Evolutionary conservation across 2,329 filamentous ascomycete species (phyloP).

Genomic region (Coleophoma crateriformis): DNA sequence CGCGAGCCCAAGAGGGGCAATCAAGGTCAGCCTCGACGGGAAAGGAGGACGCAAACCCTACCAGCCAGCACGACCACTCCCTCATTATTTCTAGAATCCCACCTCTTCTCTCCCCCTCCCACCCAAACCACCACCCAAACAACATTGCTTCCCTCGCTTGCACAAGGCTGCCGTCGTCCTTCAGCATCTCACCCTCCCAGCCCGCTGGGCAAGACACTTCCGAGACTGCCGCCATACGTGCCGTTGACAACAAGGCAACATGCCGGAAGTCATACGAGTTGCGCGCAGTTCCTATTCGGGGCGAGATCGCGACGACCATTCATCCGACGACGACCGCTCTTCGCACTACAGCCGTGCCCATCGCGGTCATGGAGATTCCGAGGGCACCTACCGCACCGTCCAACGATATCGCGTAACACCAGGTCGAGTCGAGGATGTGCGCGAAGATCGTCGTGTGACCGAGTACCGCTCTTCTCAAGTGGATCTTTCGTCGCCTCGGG

Average conservation of each 20-base stretch:
- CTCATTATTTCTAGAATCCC: neutral
- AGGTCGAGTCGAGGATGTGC: slow-evolving; percentile 20
- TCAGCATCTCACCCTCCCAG: neutral
- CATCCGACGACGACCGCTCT: slow-evolving; percentile 24
- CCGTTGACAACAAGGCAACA: slow-evolving; percentile 3
- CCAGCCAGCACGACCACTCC: neutral
- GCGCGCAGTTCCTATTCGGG: slow-evolving; percentile 14
- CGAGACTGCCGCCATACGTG: neutral
- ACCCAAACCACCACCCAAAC: neutral
- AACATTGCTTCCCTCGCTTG: neutral
- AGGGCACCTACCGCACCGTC: slow-evolving; percentile 22
- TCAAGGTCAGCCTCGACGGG: neutral
- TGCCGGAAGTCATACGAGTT: slow-evolving; percentile 19
- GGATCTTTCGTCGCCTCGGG: slow-evolving; percentile 16
- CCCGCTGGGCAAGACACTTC: neutral
- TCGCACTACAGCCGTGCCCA: slow-evolving; percentile 10
- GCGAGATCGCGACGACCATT: slow-evolving; percentile 23
- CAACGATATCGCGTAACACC: slow-evolving; percentile 26
- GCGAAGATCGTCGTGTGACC: slow-evolving; percentile 17
- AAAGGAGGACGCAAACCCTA: neutral
- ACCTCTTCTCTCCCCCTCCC: neutral
- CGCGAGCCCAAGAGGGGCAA: neutral
- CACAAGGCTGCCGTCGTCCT: neutral
- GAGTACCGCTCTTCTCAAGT: slow-evolving; percentile 10
- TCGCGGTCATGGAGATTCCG: slow-evolving; percentile 5